Conservation (phyloP, 768 basidiomycete genomes). For the Multifurca ochricompacta region DNA sequence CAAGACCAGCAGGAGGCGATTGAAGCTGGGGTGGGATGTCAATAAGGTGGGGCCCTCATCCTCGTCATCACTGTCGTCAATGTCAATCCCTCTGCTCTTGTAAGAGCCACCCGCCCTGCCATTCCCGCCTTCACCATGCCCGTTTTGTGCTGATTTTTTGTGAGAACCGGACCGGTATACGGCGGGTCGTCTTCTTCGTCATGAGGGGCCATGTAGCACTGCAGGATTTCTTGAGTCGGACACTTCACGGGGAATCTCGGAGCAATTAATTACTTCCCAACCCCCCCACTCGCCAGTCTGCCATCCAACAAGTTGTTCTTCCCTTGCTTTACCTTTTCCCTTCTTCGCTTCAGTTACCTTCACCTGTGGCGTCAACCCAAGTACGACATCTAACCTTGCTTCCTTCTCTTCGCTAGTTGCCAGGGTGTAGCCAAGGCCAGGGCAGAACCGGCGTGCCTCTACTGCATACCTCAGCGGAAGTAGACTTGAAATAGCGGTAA, state of each 20-base stretch:
- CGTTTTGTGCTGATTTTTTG: slow-evolving; percentile 22
- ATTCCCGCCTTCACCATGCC: slow-evolving; percentile 17
- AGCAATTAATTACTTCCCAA: slow-evolving; percentile 68
- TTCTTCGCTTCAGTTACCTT: slow-evolving; percentile 7
- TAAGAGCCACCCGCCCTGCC: slow-evolving; percentile 18
- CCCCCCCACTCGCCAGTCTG: slow-evolving; percentile 77
- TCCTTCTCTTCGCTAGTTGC: slow-evolving; percentile 82
- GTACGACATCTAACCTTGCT: slow-evolving; percentile 74
- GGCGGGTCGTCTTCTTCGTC: slow-evolving; percentile 95
- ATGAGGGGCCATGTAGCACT: slow-evolving; percentile 95
- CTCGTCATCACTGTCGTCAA: slow-evolving; percentile 16
- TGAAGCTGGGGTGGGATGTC: slow-evolving; percentile 85
- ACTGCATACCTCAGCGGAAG: slow-evolving; percentile 63
- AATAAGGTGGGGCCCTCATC: slow-evolving; percentile 74
- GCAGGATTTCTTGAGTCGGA: slow-evolving; percentile 1
- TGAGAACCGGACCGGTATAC: slow-evolving; percentile 61
- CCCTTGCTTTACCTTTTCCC: slow-evolving; percentile 28
- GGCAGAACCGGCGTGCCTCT: slow-evolving; percentile 85
- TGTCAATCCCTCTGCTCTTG: not conserved
- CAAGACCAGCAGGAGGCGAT: slow-evolving; percentile 79
- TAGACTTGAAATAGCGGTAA: slow-evolving; percentile 61
- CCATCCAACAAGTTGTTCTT: slow-evolving; percentile 43
- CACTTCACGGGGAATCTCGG: not conserved
- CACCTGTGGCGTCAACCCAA: slow-evolving; percentile 74
- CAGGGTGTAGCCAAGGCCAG: slow-evolving; percentile 91